Base-by-base conservation (phyloP, 2,329 filamentous ascomycete species). In the Cytospora piceae region DNA sequence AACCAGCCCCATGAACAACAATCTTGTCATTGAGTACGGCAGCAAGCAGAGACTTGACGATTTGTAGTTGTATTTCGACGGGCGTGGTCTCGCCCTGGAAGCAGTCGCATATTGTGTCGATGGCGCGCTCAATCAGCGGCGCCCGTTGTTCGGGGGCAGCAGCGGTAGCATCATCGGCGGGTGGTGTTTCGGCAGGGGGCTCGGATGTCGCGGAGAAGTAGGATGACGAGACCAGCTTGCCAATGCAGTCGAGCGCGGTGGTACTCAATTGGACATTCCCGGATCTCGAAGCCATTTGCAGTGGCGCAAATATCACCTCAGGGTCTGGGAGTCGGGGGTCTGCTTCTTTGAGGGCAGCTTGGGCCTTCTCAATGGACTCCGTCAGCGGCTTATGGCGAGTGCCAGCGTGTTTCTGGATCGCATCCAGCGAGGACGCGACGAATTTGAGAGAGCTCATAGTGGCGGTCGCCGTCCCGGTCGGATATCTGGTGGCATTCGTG, bases 1-100 rank as follows among this genome's bases (percentile, higher is more conserved):
- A 84, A 69, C 95, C 96, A 46, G 95, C 94, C 66, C 95, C 95
- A 76, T 99, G 95, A 2, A 99, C 96, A 53, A 99, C 93, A 70
- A 98, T 97, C 81, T 98, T 99, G 81, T 99, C 95, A 75, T 98
- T 98, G 70, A 99, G 82, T 17, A 99, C 95, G 17, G 96, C 96
- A 17, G 95, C 94, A 67, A 99, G 82, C 67, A 99, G 83, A 2
- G 95, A 98, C 80, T 99, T 98, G 76, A 99, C 93, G 72, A 99
- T 99, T 79, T 99, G 95, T 72, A 98, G 87, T 78, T 99, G 95
- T 57, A 98, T 90, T 77, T 97, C 94, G 61, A 90, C 86, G 4
- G 93, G 89, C 0, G 96, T 99, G 1, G 92, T 92, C 80, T 99
- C 95, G 74, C 95, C 94, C 75, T 98, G 94, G 76, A 99, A 99